Evolutionary conservation across 371 early-diverging fungal genomes (phyloP), one percentile per base, ranked within the genome.

Genomic region (Mycotypha africana): DNA sequence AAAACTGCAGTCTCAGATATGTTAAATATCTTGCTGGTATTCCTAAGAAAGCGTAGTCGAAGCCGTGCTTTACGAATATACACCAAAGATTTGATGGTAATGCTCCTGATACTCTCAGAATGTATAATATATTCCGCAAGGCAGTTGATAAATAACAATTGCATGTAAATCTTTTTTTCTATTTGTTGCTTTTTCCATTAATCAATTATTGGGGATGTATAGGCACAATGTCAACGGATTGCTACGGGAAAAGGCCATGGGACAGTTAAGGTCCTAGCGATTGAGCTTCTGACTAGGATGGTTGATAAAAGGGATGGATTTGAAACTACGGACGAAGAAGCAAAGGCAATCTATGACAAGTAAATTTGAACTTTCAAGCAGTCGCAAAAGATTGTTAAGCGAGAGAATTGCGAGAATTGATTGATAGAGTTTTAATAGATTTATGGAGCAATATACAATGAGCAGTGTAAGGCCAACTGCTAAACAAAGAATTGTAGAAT

Each of bases 281-380:
- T 54, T 17, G 57, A 52, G 14, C 37, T 44, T 8, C 19, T 60
- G 1, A 24, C 33, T 2, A 15, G 32, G n/a, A 33, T 57, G 17
- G 8, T 54, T 1, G 51, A 47, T 43, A 25, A 17, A 1, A 36
- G 20, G 3, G 45, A 42, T n/a, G 38, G 24, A 22, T 51, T 36
- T 22, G 55, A 62, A 14, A 36, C 33, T 3, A 10, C 21, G 3
- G 49, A 21, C 16, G 39, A 63, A 15, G 36, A 91, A 50, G 82
- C 90, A 14, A 81, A 85, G 49, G 73, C 85, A 41, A 47, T 83
- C 14, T 79, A 92, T 34, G 52, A 57, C 26, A 74, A 79, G 58
- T 70, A 88, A 31, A 9, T n/a, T n/a, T n/a, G n/a, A n/a, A n/a
- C n/a, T n/a, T n/a, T n/a, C n/a, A n/a, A n/a, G n/a, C n/a, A n/a